These are phyloP conservation scores for Phytophthora sojae DNA, from an alignment of 352 stramenopile species.

Conservation along the genomic window DNA sequence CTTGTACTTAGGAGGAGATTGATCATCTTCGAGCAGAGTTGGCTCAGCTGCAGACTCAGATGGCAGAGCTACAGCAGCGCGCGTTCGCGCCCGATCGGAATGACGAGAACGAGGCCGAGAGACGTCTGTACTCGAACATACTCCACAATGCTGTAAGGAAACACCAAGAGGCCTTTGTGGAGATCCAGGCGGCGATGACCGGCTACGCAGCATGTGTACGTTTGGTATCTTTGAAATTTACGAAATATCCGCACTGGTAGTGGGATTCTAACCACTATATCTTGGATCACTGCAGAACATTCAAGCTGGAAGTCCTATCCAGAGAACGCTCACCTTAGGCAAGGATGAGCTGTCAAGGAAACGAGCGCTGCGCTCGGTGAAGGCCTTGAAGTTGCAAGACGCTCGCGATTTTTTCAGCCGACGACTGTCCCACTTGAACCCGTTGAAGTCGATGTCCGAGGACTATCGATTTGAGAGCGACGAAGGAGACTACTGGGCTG, in stretches of 20 bases:
- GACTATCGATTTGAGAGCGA: slow-evolving; percentile 42
- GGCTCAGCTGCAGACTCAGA: slow-evolving; percentile 26
- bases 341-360: slow-evolving; percentile 25
- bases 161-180: slow-evolving; percentile 39
- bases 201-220: slow-evolving; percentile 39
- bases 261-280: not conserved
- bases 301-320: slow-evolving; percentile 40
- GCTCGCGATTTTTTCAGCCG: slow-evolving; percentile 25
- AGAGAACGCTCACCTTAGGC: slow-evolving; percentile 30
- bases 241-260: not conserved
- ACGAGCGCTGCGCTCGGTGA: slow-evolving; percentile 21
- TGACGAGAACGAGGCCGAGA: slow-evolving; percentile 20
- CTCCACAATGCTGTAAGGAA: slow-evolving; percentile 36
- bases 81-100: slow-evolving; percentile 23
- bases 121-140: slow-evolving; percentile 28
- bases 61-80: slow-evolving; percentile 32
- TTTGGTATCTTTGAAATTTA: not conserved
- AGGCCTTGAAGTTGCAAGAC: slow-evolving; percentile 31
- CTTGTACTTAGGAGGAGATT: slow-evolving; percentile 38
- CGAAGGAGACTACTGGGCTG: slow-evolving; percentile 36
- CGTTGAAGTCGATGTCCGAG: slow-evolving; percentile 36
- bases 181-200: slow-evolving; percentile 39
- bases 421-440: slow-evolving; percentile 29
- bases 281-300: slow-evolving; percentile 26
- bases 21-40: slow-evolving; percentile 35